phyloP scores from a whole-genome alignment of 2,329 filamentous ascomycete genomes.

The Metarhizium rileyi region DNA sequence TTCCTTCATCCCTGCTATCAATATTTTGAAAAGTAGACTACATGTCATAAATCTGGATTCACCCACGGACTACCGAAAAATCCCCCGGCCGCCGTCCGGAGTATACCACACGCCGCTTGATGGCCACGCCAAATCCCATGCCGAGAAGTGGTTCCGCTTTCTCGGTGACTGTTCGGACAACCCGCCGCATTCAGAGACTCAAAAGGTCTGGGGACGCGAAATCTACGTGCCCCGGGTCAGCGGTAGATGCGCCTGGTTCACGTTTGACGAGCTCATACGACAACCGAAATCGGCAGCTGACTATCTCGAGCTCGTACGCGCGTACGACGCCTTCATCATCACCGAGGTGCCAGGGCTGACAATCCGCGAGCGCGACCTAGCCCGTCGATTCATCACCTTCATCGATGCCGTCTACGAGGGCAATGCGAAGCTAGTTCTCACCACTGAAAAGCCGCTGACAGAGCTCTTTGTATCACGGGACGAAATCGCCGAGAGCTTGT shows the following conservation, averaged over 20 bases:
- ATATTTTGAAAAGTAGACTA: slow-evolving; percentile 74
- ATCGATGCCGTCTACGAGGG: slow-evolving; percentile 92
- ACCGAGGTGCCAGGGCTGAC: slow-evolving; percentile 92
- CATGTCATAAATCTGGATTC: slow-evolving; percentile 92
- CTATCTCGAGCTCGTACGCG: slow-evolving; percentile 82
- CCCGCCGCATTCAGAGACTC: slow-evolving; percentile 63
- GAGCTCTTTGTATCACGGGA: slow-evolving; percentile 74
- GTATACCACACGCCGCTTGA: slow-evolving; percentile 91
- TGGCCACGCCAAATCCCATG: slow-evolving; percentile 65
- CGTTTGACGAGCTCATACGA: slow-evolving; percentile 85
- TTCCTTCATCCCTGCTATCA: slow-evolving; percentile 91
- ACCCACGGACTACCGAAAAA: slow-evolving; percentile 93
- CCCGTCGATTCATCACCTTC: slow-evolving; percentile 91
- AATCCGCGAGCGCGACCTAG: slow-evolving; percentile 73
- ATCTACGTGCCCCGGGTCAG: slow-evolving; percentile 82
- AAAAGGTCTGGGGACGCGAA: slow-evolving; percentile 86
- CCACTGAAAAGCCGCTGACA: slow-evolving; percentile 72
- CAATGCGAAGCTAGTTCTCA: slow-evolving; percentile 90
- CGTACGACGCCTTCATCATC: slow-evolving; percentile 87
- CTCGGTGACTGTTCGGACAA: slow-evolving; percentile 75
- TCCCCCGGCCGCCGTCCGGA: slow-evolving; percentile 81
- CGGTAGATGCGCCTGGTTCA: slow-evolving; percentile 82
- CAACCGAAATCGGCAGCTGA: slow-evolving; percentile 85
- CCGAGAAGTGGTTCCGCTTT: slow-evolving; percentile 92
- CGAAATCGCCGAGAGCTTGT: slow-evolving; percentile 51